A percentile compares a stretch with the other conserved stretches of the same genome.
Evolutionary conservation across 257 asterid species (phyloP).

Genomic region (Nicotiana tabacum): DNA sequence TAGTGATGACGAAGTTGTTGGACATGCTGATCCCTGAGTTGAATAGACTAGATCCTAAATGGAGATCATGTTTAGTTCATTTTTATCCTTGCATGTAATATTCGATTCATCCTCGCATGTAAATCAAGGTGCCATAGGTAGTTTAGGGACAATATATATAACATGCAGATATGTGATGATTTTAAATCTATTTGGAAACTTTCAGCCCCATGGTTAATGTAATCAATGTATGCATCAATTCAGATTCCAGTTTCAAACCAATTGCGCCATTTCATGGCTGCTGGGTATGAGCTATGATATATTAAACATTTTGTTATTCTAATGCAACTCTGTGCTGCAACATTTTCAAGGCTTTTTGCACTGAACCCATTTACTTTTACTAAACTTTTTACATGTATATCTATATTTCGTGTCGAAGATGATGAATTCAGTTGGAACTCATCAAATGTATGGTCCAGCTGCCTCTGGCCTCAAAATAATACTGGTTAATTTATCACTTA

Average conservation of each 20-base stretch:
- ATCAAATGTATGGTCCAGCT: not conserved
- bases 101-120: not conserved
- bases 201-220: not conserved
- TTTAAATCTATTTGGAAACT: not conserved
- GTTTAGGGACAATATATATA: not conserved
- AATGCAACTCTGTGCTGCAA: no score
- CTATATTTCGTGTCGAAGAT: not conserved
- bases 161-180: not conserved
- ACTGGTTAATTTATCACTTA: no score
- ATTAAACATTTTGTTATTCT: no score
- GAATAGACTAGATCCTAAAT: conserved; percentile 1
- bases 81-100: conserved; percentile 7
- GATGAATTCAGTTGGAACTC: not conserved
- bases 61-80: conserved; percentile 1
- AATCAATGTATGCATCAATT: not conserved
- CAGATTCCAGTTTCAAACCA: not conserved
- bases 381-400: not conserved
- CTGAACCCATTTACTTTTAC: not conserved
- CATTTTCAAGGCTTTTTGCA: not conserved
- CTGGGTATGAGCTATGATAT: no score
- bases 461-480: not conserved
- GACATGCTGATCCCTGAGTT: conserved; percentile 45
- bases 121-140: conserved; percentile 7
- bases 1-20: conserved; percentile 58
- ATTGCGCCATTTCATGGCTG: no score